Conservation (phyloP, 306 rosid genomes). For the Acacia confusa region DNA sequence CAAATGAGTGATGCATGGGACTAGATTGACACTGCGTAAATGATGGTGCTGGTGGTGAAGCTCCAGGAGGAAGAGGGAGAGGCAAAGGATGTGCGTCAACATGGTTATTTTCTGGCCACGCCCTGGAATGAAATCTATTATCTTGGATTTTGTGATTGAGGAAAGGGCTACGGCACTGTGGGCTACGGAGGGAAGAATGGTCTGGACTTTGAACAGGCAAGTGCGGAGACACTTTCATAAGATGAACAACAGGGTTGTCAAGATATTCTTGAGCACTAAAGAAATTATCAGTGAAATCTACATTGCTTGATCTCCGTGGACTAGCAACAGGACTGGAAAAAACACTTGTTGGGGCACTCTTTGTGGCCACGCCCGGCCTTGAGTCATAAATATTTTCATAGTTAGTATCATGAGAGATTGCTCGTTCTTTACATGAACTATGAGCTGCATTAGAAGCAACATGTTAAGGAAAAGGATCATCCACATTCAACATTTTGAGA, state of each 20-base stretch:
- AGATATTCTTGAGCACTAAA: conserved; percentile 38
- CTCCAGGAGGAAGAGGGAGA: conserved; percentile 86
- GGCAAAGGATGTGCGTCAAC: conserved; percentile 82
- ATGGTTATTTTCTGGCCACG: conserved; percentile 52
- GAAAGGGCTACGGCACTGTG: conserved; percentile 35
- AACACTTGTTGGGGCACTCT: conserved; percentile 83
- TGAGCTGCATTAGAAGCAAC: conserved; percentile 36
- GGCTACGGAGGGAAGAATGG: conserved; percentile 58
- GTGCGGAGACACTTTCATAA: conserved; percentile 32
- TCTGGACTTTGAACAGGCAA: conserved; percentile 49
- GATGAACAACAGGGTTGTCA: conserved; percentile 29
- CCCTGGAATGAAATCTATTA: conserved; percentile 35
- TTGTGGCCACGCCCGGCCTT: conserved; percentile 43
- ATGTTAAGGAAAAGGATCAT: conserved; percentile 18
- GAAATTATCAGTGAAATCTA: conserved; percentile 41
- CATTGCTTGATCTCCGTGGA: conserved; percentile 62
- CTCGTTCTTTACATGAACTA: conserved; percentile 39
- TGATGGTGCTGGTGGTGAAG: conserved; percentile 43
- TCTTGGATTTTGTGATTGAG: conserved; percentile 43
- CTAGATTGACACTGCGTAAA: conserved; percentile 35
- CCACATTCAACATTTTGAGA: conserved; percentile 28
- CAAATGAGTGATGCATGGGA: conserved; percentile 34
- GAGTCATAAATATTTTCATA: conserved; percentile 33
- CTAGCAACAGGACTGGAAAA: conserved; percentile 74
- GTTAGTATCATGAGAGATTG: conserved; percentile 37